phyloP scores from a whole-genome alignment of 176 grass and related monocot genomes.

The Hordeum marinum region DNA sequence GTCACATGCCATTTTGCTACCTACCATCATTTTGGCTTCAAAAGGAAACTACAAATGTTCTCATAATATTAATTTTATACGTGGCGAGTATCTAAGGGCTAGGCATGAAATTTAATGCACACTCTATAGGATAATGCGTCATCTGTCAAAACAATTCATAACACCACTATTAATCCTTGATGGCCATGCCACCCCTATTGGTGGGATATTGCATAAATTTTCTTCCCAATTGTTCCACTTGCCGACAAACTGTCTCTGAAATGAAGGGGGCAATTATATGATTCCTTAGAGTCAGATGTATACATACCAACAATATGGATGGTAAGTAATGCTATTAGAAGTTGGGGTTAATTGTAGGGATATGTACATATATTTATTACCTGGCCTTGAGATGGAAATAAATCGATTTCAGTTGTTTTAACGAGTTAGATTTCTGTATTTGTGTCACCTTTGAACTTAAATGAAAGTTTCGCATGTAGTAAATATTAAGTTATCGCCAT shows the following conservation, averaged over 20 bases:
- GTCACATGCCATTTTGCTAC: background rate
- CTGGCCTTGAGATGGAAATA: background rate
- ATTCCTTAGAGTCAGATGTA: background rate
- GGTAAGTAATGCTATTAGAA: background rate
- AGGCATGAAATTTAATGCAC: background rate
- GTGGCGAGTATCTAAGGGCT: background rate
- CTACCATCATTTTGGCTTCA: background rate
- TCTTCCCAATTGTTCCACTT: background rate
- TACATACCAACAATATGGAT: background rate
- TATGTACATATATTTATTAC: background rate
- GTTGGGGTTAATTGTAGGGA: background rate
- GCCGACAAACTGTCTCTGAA: background rate
- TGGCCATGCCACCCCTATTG: too few relatives aligned
- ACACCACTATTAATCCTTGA: too few relatives aligned
- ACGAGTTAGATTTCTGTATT: background rate
- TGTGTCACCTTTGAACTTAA: background rate
- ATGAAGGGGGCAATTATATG: background rate
- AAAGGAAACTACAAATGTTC: too few relatives aligned
- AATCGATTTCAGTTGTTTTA: background rate
- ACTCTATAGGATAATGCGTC: background rate
- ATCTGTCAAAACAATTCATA: background rate
- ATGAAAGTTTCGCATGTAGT: too few relatives aligned
- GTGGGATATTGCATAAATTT: background rate
- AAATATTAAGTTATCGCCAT: background rate
- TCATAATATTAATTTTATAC: too few relatives aligned